Conservation (phyloP, 495 filamentous ascomycete species). For the Penicillium cinerascens region DNA sequence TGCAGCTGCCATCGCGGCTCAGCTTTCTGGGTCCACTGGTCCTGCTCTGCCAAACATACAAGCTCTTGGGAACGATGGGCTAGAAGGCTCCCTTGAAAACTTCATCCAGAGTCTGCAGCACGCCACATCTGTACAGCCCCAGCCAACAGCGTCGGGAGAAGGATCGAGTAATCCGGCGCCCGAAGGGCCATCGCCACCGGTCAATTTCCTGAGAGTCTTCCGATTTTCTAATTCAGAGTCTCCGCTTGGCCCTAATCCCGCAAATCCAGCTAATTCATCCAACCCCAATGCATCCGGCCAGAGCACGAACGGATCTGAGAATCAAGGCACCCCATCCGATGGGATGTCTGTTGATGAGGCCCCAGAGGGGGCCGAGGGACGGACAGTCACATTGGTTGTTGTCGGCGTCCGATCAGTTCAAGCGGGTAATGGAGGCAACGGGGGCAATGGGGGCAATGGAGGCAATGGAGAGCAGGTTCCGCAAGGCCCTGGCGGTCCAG, state of each 20-base stretch:
- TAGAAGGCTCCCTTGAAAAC: conserved; percentile 54
- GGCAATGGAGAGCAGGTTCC: conserved; percentile 43
- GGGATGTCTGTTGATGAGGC: conserved; percentile 43
- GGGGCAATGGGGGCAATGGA: conserved; percentile 32
- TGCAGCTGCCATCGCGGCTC: conserved; percentile 58
- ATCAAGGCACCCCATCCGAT: conserved; percentile 15
- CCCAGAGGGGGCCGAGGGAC: conserved; percentile 50
- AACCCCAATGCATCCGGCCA: conserved; percentile 7
- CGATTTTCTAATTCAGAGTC: conserved; percentile 53
- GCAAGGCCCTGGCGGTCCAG: conserved; percentile 36
- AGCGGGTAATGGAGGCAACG: conserved; percentile 46
- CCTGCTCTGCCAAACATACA: conserved; percentile 57
- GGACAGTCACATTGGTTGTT: conserved; percentile 65
- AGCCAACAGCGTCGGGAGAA: conserved; percentile 33
- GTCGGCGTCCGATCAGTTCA: conserved; percentile 71
- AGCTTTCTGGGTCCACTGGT: conserved; percentile 53
- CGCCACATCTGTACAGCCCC: conserved; percentile 45
- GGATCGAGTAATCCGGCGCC: conserved; percentile 21
- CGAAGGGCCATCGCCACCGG: conserved; percentile 42
- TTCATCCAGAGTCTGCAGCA: conserved; percentile 56
- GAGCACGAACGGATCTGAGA: conserved; percentile 16
- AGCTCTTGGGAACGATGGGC: conserved; percentile 52
- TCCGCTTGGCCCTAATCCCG: conserved; percentile 14
- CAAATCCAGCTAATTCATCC: not conserved
- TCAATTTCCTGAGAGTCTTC: conserved; percentile 60